Base-by-base conservation (phyloP, 768 basidiomycete species). In the Boletus barrowsii region DNA sequence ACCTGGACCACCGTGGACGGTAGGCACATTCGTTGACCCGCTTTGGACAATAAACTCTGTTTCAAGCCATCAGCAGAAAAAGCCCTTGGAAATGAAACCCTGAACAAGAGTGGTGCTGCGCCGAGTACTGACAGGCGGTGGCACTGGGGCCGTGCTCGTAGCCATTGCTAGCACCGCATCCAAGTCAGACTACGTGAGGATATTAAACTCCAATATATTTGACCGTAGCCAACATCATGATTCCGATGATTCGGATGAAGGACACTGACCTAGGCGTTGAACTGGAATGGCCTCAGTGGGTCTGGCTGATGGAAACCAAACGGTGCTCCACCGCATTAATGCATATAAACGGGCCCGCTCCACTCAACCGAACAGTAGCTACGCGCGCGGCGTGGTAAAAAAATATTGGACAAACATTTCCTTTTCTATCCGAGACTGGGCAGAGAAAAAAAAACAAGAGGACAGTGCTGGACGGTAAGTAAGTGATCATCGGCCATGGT, bases 201-300 rank as follows among this genome's bases (percentile, higher is more conserved):
- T 29, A 29, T 29, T 29, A 29, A 26, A 29, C 29, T 29, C 29
- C 29, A 29, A 29, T 29, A 29, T 37, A 10, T 36, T 13, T 40
- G 59, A 14, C 47, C 43, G 36, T 22, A 18, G 42, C 17, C 5
- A 9, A 8, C 43, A 52, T 56, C 32, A 47, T 36, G 29, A 48
- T 39, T 56, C 53, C 49, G 49, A 33, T 36, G 29, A 48, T 39
- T 56, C 53, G 47, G 49, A 33, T 60, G 43, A 52, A 42, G 35
- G 33, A n/a, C 15, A 24, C 29, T 29, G 29, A 29, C 29, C 29
- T 29, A 4, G 26, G 29, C 1, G 29, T 29, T 29, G 29, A 29
- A 29, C 29, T 29, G 29, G 29, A 29, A 29, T 29, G 8, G 29
- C 9, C 29, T 24, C 24, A 24, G 24, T 29, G 26, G 22, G 29